phyloP scores from a whole-genome alignment of 192 early-diverging fungal genomes.

The Coemansia sp. region DNA sequence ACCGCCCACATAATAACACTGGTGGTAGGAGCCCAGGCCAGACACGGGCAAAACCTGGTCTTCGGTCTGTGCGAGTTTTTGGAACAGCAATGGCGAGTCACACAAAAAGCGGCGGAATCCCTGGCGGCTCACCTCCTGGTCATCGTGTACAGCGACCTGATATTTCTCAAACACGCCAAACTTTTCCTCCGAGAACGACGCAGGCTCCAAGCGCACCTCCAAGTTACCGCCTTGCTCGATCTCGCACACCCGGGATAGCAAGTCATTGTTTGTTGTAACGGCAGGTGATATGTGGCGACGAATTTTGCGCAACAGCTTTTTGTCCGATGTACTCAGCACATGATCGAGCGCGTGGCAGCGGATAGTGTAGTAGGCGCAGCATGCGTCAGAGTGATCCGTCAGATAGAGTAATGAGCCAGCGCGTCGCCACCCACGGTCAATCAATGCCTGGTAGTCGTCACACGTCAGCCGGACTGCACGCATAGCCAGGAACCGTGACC shows the following conservation, averaged over 20 bases:
- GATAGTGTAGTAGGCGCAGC: conserved; percentile 56
- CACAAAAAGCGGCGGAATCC: conserved; percentile 75
- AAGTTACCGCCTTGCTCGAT: conserved; percentile 5
- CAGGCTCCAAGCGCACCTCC: conserved; percentile 52
- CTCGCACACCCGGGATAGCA: neutral
- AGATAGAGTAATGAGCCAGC: conserved; percentile 52
- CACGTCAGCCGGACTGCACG: conserved; percentile 14
- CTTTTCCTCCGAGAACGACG: conserved; percentile 73
- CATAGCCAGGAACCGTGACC: conserved; percentile 21
- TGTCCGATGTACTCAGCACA: conserved; percentile 22
- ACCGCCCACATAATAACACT: conserved; percentile 86
- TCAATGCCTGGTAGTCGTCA: conserved; percentile 48
- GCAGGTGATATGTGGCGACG: neutral
- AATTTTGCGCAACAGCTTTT: conserved; percentile 27
- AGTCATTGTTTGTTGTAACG: neutral
- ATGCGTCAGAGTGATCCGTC: conserved; percentile 60
- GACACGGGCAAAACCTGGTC: conserved; percentile 22
- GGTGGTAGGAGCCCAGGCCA: conserved; percentile 83
- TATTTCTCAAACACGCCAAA: conserved; percentile 80
- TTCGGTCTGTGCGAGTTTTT: neutral
- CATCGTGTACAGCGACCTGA: conserved; percentile 82
- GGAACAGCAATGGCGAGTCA: conserved; percentile 64
- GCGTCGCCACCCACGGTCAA: conserved; percentile 57
- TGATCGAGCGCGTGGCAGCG: conserved; percentile 29
- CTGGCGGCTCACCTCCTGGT: conserved; percentile 60